Conservation (phyloP, 345 rosid genomes). For the Hirschfeldia incana region DNA sequence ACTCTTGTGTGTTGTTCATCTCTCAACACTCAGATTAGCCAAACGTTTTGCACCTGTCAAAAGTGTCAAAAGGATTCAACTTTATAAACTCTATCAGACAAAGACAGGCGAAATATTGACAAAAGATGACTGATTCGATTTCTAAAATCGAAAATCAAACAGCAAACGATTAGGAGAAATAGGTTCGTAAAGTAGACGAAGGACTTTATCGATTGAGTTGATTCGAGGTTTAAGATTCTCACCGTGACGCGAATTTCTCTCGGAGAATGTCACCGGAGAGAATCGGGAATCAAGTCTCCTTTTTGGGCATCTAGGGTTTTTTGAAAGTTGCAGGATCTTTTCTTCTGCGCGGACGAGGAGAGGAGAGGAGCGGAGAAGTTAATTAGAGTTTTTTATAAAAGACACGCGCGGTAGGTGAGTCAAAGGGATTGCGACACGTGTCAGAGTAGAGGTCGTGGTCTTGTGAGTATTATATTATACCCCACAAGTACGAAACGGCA, state of each 20-base stretch:
- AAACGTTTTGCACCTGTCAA: slow-evolving; percentile 10
- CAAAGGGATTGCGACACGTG: slow-evolving; percentile 25
- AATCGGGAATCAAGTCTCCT: neutral
- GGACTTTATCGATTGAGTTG: slow-evolving; percentile 9
- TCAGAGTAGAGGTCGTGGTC: neutral
- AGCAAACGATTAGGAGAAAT: neutral
- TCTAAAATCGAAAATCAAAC: neutral
- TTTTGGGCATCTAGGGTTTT: neutral
- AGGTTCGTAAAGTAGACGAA: neutral
- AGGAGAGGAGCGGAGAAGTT: neutral
- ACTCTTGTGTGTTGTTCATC: slow-evolving; percentile 31
- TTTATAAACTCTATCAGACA: neutral
- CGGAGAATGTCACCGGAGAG: slow-evolving; percentile 13
- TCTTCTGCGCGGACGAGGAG: neutral
- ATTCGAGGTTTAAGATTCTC: neutral
- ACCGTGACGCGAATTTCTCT: slow-evolving; percentile 20
- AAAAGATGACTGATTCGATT: neutral
- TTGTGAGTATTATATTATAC: neutral
- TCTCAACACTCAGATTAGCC: slow-evolving; percentile 7
- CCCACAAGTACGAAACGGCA: slow-evolving; percentile 17
- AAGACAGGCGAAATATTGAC: neutral
- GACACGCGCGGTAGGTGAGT: slow-evolving; percentile 11
- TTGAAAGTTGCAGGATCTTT: neutral
- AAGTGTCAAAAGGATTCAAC: neutral
- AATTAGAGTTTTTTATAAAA: neutral